These are phyloP conservation scores for Kwoniella shandongensis DNA, from an alignment of 768 basidiomycete species.

Conservation along the genomic window DNA sequence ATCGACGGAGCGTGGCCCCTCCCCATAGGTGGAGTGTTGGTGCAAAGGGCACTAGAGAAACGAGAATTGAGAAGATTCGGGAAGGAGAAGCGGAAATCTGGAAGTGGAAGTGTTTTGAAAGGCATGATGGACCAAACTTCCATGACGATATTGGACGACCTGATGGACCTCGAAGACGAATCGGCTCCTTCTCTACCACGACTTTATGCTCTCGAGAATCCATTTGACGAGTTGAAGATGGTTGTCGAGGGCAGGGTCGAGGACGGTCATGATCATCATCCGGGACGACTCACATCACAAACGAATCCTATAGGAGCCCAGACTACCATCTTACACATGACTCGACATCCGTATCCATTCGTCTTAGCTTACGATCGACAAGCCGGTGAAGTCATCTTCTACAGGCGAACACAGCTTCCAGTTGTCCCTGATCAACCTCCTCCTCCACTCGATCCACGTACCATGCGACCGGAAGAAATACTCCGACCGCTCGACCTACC, in stretches of 20 bases:
- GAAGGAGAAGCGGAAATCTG: constrained; percentile 12
- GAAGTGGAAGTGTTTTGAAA: constrained; percentile 13
- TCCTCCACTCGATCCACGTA: constrained; percentile 16
- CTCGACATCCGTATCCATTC: constrained; percentile 28
- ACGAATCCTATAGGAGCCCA: constrained; percentile 8
- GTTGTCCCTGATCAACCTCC: constrained; percentile 1
- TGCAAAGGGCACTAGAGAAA: constrained; percentile 45
- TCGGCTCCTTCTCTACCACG: constrained; percentile 26
- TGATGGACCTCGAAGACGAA: constrained; percentile 40
- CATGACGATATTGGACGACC: constrained; percentile 40
- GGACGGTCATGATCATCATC: constrained; percentile 3
- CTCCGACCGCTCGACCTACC: constrained; percentile 19
- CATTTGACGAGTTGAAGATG: constrained; percentile 43
- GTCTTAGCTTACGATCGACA: constrained; percentile 27
- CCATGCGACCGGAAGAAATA: constrained; percentile 33
- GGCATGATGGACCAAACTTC: constrained; percentile 29
- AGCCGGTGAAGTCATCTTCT: constrained; percentile 39
- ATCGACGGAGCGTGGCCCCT: constrained; percentile 42
- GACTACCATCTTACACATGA: constrained; percentile 14
- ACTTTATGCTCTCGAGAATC: constrained; percentile 37
- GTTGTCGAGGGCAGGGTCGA: constrained; percentile 27
- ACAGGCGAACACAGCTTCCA: constrained; percentile 24
- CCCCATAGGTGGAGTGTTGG: constrained; percentile 36
- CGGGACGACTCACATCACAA: constrained; percentile 5
- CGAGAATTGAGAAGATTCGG: constrained; percentile 26